phyloP scores from a whole-genome alignment of 2,329 filamentous ascomycete genomes.

The Shiraia sp. region DNA sequence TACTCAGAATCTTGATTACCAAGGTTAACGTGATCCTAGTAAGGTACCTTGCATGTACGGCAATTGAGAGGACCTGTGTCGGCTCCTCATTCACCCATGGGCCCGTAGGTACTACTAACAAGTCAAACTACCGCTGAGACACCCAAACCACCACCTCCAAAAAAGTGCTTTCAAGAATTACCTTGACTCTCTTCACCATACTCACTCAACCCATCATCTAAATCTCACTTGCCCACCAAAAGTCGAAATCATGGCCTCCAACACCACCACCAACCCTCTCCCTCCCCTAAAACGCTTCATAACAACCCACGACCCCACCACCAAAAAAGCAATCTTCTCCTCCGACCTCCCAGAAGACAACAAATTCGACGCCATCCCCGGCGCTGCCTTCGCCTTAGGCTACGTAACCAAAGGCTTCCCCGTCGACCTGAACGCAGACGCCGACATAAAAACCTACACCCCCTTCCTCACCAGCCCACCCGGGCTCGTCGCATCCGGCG shows the following conservation, averaged over 20 bases:
- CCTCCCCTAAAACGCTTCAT: slow-evolving; percentile 40
- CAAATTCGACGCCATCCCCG: slow-evolving; percentile 22
- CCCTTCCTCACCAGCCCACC: slow-evolving; percentile 50
- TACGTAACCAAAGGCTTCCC: slow-evolving; percentile 56
- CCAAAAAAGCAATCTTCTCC: slow-evolving; percentile 41
- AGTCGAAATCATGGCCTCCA: slow-evolving; percentile 13
- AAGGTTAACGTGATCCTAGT: no score
- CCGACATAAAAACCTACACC: slow-evolving; percentile 53
- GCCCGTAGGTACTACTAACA: no score
- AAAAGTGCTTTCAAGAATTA: no score
- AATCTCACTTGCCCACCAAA: not conserved
- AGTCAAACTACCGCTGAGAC: no score
- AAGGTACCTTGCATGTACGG: no score
- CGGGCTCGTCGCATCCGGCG: slow-evolving; percentile 52
- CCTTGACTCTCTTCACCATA: no score
- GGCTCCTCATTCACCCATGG: no score
- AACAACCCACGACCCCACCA: slow-evolving; percentile 39
- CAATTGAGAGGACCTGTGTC: no score
- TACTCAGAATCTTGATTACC: no score
- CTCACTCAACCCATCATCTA: no score
- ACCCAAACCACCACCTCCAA: no score
- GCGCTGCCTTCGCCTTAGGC: slow-evolving; percentile 49
- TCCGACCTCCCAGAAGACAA: slow-evolving; percentile 26
- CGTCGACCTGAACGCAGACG: slow-evolving; percentile 48
- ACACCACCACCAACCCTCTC: slow-evolving; percentile 23